Evolutionary conservation across 257 asterid species (phyloP).

Genomic region (Oldenlandia corymbosa): DNA sequence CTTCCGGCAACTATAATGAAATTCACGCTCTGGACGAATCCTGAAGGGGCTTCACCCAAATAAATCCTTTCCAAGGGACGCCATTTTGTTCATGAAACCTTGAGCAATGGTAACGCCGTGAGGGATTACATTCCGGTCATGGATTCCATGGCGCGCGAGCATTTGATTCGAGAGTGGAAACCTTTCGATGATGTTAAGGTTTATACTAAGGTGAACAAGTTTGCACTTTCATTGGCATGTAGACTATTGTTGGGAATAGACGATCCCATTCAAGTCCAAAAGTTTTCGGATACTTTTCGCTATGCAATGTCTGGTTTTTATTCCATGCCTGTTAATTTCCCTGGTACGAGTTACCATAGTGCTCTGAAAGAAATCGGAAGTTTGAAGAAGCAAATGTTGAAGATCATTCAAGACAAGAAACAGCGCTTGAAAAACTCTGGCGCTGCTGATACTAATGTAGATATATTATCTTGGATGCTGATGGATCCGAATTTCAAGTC

Average conservation of each 20-base stretch:
- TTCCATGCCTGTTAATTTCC: neutral
- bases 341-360: neutral
- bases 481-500: slow-evolving; percentile 11
- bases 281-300: neutral
- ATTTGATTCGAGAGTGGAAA: neutral
- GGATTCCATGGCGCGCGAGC: neutral
- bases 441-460: too few relatives aligned
- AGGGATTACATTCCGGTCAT: neutral
- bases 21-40: slow-evolving; percentile 1
- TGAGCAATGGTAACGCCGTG: neutral
- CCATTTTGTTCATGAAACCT: neutral
- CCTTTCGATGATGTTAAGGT: neutral
- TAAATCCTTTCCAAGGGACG: neutral
- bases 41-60: neutral
- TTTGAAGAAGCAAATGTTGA: neutral
- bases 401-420: neutral
- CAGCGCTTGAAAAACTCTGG: neutral
- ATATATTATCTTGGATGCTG: neutral
- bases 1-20: slow-evolving; percentile 12
- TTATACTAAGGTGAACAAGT: neutral
- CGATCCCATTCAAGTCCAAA: neutral
- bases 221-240: neutral
- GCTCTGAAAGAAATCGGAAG: neutral
- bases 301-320: neutral
- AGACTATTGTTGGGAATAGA: neutral